These are phyloP conservation scores for Salix purpurea DNA, from an alignment of 345 rosid genomes.

Conservation along the genomic window DNA sequence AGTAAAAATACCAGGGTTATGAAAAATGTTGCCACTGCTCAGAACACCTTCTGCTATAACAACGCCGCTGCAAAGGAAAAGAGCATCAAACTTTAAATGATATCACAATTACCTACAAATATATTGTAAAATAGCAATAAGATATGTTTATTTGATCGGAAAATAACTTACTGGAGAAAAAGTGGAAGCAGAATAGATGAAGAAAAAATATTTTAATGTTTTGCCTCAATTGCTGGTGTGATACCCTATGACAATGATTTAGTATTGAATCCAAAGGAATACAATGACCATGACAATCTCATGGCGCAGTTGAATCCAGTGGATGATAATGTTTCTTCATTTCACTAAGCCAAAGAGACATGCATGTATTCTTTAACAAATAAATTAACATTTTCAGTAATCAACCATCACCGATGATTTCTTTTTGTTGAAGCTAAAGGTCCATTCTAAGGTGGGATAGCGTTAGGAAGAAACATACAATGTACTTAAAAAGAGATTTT, in stretches of 20 bases:
- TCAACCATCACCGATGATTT: not conserved
- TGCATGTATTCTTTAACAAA: not conserved
- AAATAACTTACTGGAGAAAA: not conserved
- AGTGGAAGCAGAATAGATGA: not conserved
- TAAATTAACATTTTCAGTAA: not conserved
- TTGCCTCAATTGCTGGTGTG: not conserved
- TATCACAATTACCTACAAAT: not conserved
- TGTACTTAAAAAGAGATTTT: not conserved
- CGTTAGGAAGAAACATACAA: not conserved
- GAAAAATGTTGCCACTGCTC: constrained; percentile 41
- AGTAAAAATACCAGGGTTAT: constrained; percentile 19
- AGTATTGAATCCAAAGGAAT: not conserved
- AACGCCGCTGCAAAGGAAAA: constrained; percentile 72
- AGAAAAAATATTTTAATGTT: not conserved
- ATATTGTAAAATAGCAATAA: not conserved
- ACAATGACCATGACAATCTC: not conserved
- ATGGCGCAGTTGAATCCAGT: not conserved
- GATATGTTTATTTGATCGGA: not conserved
- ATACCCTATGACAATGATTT: not conserved
- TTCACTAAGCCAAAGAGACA: not conserved
- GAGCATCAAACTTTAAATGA: not conserved
- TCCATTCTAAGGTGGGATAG: not conserved
- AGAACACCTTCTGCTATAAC: constrained; percentile 92
- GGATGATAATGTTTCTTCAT: not conserved
- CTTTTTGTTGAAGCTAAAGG: not conserved